These are phyloP conservation scores for Diospyros lotus DNA, from an alignment of 148 eudicot species.

Conservation along the genomic window DNA sequence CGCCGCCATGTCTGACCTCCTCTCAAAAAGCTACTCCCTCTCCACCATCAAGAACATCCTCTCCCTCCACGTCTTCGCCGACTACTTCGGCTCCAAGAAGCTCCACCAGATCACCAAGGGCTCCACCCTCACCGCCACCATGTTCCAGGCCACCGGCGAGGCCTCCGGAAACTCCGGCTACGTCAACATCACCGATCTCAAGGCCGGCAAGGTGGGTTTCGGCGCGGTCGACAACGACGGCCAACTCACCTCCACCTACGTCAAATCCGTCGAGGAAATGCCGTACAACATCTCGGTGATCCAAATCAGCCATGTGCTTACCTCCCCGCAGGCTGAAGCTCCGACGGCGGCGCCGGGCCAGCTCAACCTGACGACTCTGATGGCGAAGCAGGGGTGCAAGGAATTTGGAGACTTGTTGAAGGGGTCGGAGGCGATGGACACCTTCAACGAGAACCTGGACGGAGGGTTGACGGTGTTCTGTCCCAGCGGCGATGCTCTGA, in stretches of 20 bases:
- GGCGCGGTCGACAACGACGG: conserved; percentile 37
- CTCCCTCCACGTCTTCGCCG: conserved; percentile 67
- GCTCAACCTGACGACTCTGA: conserved; percentile 31
- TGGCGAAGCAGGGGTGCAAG: conserved; percentile 61
- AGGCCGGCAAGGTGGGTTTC: conserved; percentile 71
- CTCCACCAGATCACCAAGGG: conserved; percentile 70
- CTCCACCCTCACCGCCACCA: conserved; percentile 60
- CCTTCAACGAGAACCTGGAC: conserved; percentile 42
- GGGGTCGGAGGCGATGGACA: conserved; percentile 39
- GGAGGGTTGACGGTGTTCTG: conserved; percentile 77
- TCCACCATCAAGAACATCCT: conserved; percentile 52
- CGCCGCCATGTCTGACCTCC: conserved; percentile 56
- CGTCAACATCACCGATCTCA: conserved; percentile 67
- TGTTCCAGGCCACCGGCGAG: conserved; percentile 77
- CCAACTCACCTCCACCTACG: conserved; percentile 33
- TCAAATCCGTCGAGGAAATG: conserved; percentile 47
- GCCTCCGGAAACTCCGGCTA: conserved; percentile 70
- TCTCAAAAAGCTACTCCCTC: conserved; percentile 43
- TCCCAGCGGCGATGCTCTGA: conserved; percentile 44
- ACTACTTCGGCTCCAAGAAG: conserved; percentile 72
- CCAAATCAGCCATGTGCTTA: conserved; percentile 49
- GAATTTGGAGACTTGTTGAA: conserved; percentile 38
- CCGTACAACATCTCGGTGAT: conserved; percentile 69
- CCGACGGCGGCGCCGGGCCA: conserved; percentile 55
- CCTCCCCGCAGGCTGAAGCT: conserved; percentile 65